phyloP scores from a whole-genome alignment of 202 grass and related monocot species.

The Carex sylvatica region DNA sequence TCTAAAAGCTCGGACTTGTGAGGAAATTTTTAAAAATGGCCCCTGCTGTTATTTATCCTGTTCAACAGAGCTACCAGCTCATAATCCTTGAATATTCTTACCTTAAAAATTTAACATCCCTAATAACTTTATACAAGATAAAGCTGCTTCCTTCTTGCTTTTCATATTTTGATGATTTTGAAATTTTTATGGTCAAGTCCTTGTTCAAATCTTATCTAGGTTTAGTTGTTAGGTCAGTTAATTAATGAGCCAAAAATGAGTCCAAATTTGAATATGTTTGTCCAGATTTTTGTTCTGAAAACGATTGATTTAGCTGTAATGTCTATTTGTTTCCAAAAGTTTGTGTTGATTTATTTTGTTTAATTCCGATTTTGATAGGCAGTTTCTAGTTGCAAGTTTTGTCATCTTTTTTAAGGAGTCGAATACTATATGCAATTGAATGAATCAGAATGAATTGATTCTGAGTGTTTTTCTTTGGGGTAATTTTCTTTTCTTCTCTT shows the following conservation, averaged over 20 bases:
- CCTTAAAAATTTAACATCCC: background rate
- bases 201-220: background rate
- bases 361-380: background rate
- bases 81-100: background rate
- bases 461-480: background rate
- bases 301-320: background rate
- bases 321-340: background rate
- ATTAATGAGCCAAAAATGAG: background rate
- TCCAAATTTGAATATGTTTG: background rate
- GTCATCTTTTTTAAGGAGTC: background rate
- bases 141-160: background rate
- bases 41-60: background rate
- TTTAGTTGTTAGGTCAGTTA: background rate
- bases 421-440: background rate
- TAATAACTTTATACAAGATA: background rate
- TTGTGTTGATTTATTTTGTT: background rate
- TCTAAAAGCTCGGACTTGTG: background rate
- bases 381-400: slow-evolving; percentile 1
- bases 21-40: background rate
- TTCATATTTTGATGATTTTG: slow-evolving; percentile 12
- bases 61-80: background rate
- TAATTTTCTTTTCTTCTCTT: background rate
- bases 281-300: background rate
- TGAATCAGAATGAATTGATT: background rate
- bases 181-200: background rate